A percentile compares a stretch with the other conserved stretches of the same genome.
phyloP scores from a whole-genome alignment of 2,329 filamentous ascomycete species.

The Apiospora sp. region DNA sequence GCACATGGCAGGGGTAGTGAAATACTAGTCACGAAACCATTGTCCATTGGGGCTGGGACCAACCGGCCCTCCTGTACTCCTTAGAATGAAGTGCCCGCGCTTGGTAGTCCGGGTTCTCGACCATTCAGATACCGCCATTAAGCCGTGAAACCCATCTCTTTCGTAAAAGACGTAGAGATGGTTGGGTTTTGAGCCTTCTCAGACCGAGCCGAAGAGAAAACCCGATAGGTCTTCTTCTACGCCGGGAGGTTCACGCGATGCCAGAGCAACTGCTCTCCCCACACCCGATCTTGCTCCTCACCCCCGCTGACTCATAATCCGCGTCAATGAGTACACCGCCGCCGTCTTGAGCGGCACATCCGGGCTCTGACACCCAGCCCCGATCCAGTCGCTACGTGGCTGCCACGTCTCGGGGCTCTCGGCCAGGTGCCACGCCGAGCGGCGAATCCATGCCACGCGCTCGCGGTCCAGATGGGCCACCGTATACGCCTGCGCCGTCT shows the following conservation, averaged over 20 bases:
- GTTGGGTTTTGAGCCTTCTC: no score
- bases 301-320: neutral
- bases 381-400: slow-evolving; percentile 1
- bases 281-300: no score
- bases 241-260: neutral
- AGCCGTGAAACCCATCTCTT: no score
- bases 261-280: neutral
- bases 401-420: neutral
- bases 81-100: no score
- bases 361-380: neutral
- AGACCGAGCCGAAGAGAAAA: no score
- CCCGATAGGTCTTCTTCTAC: neutral
- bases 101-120: no score
- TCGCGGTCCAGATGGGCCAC: neutral
- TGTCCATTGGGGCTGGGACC: no score
- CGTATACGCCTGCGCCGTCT: neutral
- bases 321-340: neutral
- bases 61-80: no score
- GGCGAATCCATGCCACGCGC: neutral
- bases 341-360: slow-evolving; percentile 7
- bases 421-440: neutral
- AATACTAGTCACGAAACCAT: no score
- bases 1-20: no score
- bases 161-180: no score
- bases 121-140: no score